These are phyloP conservation scores for Fusarium xyrophilum DNA, from an alignment of 2,329 filamentous ascomycete genomes.

Conservation along the genomic window DNA sequence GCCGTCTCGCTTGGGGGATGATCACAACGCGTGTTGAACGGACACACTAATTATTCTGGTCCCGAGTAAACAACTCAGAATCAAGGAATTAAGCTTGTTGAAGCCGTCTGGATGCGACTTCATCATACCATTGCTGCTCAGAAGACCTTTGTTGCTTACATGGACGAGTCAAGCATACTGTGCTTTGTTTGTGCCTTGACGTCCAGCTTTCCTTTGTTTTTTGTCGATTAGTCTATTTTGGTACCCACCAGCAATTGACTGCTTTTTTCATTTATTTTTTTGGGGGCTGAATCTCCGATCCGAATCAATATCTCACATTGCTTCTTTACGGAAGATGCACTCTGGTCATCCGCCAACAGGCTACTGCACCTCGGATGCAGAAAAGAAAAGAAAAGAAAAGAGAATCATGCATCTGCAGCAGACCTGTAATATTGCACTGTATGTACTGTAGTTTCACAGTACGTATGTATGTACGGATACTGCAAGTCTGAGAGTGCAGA, in stretches of 20 bases:
- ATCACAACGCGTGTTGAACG: conserved; percentile 7
- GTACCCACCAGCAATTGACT: not conserved
- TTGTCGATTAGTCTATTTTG: conserved; percentile 2
- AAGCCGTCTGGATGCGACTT: conserved; percentile 12
- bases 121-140: conserved; percentile 23
- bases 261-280: too few relatives aligned
- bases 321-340: conserved; percentile 20
- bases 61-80: conserved; percentile 2
- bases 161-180: conserved; percentile 6
- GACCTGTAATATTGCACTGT: not conserved
- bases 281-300: conserved; percentile 1
- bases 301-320: conserved; percentile 24
- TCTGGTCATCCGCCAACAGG: conserved; percentile 12
- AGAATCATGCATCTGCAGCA: conserved; percentile 6
- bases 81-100: not conserved
- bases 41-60: conserved; percentile 22
- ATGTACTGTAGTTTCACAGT: not conserved
- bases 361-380: conserved; percentile 2
- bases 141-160: conserved; percentile 1
- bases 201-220: conserved; percentile 19
- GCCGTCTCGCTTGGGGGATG: conserved; percentile 6
- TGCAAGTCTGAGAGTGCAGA: conserved; percentile 13
- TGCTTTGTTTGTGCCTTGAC: not conserved
- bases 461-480: not conserved
- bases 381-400: conserved; percentile 22